Evolutionary conservation across 495 filamentous ascomycete genomes (phyloP).

Genomic region (Xylaria longipes): DNA sequence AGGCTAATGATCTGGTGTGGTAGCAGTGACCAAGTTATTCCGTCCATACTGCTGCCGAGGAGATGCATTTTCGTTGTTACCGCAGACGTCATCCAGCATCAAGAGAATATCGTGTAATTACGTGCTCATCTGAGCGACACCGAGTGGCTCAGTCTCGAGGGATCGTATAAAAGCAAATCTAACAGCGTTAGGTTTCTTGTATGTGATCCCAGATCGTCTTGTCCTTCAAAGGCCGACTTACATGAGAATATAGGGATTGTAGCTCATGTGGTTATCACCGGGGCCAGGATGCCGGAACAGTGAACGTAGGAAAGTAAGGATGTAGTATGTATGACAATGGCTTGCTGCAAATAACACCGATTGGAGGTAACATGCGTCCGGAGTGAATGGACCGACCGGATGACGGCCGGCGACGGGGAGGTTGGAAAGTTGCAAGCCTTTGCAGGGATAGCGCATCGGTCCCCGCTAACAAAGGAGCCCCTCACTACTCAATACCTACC

Average conservation of each 20-base stretch:
- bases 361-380: too few species aligned
- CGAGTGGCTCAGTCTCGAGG: neutral
- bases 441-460: neutral
- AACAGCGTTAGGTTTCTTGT: neutral
- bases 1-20: constrained; percentile 16
- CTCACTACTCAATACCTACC: neutral
- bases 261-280: neutral
- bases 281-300: neutral
- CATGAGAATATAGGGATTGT: neutral
- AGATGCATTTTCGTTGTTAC: neutral
- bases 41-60: neutral
- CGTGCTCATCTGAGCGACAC: neutral
- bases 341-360: too few species aligned
- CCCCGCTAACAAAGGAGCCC: neutral
- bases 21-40: constrained; percentile 11
- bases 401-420: neutral
- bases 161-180: too few species aligned
- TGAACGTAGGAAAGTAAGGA: neutral
- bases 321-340: neutral
- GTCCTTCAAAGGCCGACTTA: neutral
- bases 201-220: neutral
- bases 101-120: neutral
- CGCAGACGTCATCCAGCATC: neutral
- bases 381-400: neutral
- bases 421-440: neutral